These are phyloP conservation scores for Fusarium verrucosum DNA, from an alignment of 2,329 filamentous ascomycete genomes.

Conservation along the genomic window DNA sequence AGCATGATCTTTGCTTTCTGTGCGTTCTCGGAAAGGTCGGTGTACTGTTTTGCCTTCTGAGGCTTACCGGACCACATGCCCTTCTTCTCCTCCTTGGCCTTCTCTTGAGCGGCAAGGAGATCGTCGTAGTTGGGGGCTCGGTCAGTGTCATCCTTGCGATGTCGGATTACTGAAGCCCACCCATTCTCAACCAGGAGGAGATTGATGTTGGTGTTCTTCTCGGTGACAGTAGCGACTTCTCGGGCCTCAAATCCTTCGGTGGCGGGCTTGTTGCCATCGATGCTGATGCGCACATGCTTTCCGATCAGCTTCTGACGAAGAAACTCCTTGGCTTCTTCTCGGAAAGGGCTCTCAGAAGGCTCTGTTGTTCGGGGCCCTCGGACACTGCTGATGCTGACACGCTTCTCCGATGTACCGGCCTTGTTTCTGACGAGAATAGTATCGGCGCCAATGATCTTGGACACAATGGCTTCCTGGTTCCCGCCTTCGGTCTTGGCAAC, in stretches of 20 bases:
- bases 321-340: slow-evolving; percentile 95
- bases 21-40: slow-evolving; percentile 89
- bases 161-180: slow-evolving; percentile 92
- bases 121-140: slow-evolving; percentile 94
- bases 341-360: slow-evolving; percentile 85
- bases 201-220: slow-evolving; percentile 87
- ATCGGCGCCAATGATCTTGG: slow-evolving; percentile 87
- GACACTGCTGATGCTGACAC: slow-evolving; percentile 91
- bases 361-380: slow-evolving; percentile 92
- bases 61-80: slow-evolving; percentile 96
- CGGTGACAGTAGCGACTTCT: slow-evolving; percentile 88
- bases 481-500: slow-evolving; percentile 73
- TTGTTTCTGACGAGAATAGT: slow-evolving; percentile 88
- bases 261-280: slow-evolving; percentile 91
- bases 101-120: slow-evolving; percentile 80
- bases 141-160: slow-evolving; percentile 94
- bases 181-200: slow-evolving; percentile 88
- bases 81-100: slow-evolving; percentile 86
- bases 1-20: slow-evolving; percentile 97
- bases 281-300: slow-evolving; percentile 88
- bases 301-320: slow-evolving; percentile 92
- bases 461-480: slow-evolving; percentile 83
- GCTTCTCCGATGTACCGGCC: slow-evolving; percentile 80
- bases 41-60: slow-evolving; percentile 81
- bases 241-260: slow-evolving; percentile 92